These are phyloP conservation scores for Limnanthes douglasii DNA, from an alignment of 345 rosid species.

Conservation along the genomic window DNA sequence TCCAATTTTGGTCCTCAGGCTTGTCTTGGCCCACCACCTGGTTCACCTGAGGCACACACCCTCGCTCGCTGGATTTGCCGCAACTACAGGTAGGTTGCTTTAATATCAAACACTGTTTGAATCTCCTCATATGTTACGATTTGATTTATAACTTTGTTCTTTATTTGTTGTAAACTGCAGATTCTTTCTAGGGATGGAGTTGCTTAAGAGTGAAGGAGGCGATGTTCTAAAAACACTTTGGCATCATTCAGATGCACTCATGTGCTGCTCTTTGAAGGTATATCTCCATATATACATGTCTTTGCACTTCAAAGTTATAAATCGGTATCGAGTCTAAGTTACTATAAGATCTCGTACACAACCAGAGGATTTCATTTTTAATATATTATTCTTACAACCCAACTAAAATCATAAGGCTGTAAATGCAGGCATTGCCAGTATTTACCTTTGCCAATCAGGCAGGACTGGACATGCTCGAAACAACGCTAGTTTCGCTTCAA, in stretches of 20 bases:
- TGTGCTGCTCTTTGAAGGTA: constrained; percentile 90
- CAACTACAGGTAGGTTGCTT: constrained; percentile 38
- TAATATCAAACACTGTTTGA: too few species aligned
- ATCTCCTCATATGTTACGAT: too few species aligned
- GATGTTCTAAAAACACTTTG: constrained; percentile 78
- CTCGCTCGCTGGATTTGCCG: constrained; percentile 88
- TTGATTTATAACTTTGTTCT: too few species aligned
- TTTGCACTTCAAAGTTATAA: background rate
- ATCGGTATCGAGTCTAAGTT: background rate
- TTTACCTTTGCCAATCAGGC: constrained; percentile 91
- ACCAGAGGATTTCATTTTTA: background rate
- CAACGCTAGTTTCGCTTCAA: constrained; percentile 72
- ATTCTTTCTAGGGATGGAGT: constrained; percentile 68
- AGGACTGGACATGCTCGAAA: constrained; percentile 97
- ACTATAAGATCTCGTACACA: background rate
- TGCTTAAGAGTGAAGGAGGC: constrained; percentile 56
- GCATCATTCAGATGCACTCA: constrained; percentile 77
- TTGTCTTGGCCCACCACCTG: constrained; percentile 52
- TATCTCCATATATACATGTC: background rate
- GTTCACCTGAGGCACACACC: constrained; percentile 78
- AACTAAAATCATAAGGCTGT: constrained; percentile 6
- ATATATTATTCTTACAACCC: background rate
- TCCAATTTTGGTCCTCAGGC: constrained; percentile 41
- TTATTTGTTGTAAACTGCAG: constrained; percentile 13
- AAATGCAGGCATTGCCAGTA: constrained; percentile 43